Percentiles rank a stretch among this genome's conserved stretches.
Conservation (phyloP, 2,329 filamentous ascomycete genomes). For the Diaporthe caulivora region DNA sequence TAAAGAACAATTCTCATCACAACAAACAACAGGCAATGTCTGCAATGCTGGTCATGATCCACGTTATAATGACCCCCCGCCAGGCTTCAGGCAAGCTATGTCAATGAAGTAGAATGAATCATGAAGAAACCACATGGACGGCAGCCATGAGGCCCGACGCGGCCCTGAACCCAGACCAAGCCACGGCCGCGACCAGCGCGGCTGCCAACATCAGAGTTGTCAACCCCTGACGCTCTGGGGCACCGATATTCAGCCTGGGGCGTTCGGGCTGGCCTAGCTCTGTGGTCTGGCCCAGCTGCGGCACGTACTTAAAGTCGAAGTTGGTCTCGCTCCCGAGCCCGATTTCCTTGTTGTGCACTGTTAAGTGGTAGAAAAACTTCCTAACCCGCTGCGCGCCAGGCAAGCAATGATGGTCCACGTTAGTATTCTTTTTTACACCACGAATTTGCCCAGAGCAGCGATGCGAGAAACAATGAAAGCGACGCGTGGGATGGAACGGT, state of each 20-base stretch:
- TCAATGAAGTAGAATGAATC: neutral
- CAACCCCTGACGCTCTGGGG: conserved; percentile 61
- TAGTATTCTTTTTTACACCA: neutral
- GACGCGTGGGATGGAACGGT: no score
- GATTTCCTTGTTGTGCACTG: conserved; percentile 70
- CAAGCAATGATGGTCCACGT: neutral
- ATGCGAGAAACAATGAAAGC: neutral
- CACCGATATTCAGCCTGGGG: conserved; percentile 41
- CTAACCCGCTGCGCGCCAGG: conserved; percentile 42
- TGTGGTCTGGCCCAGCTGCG: conserved; percentile 55
- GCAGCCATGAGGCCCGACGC: conserved; percentile 33
- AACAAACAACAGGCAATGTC: neutral
- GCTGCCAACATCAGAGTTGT: conserved; percentile 57
- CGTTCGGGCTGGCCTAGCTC: conserved; percentile 38
- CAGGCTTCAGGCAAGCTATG: neutral
- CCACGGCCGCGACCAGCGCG: conserved; percentile 44
- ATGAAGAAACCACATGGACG: conserved; percentile 18
- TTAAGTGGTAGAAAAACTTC: conserved; percentile 60
- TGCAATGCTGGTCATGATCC: neutral
- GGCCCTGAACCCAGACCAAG: conserved; percentile 44
- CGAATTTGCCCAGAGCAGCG: neutral
- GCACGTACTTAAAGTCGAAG: conserved; percentile 81
- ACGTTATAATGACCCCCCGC: no score
- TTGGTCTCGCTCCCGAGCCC: conserved; percentile 71
- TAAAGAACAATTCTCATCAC: neutral